These are phyloP conservation scores for Neoarthrinium moseri DNA, from an alignment of 2,329 filamentous ascomycete genomes.

Conservation along the genomic window DNA sequence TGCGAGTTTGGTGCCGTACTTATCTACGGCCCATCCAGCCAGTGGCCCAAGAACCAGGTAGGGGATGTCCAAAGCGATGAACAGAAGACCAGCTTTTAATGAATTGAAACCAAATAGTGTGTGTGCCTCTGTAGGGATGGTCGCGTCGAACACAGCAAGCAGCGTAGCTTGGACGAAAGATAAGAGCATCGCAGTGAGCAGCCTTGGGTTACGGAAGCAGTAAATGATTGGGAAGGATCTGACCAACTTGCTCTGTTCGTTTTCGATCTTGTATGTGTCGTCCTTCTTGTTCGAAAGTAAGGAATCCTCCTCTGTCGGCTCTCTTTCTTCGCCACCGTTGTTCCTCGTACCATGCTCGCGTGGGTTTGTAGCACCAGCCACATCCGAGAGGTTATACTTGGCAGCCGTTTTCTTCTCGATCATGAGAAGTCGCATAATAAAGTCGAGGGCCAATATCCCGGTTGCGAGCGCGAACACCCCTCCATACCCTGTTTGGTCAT, in stretches of 20 bases:
- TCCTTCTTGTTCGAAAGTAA: slow-evolving; percentile 35
- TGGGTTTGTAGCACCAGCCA: slow-evolving; percentile 20
- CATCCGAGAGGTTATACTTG: slow-evolving; percentile 32
- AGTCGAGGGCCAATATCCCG: slow-evolving; percentile 54
- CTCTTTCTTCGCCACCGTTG: slow-evolving; percentile 17
- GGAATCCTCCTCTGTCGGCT: slow-evolving; percentile 34
- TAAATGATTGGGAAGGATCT: slow-evolving; percentile 46
- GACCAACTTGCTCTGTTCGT: slow-evolving; percentile 36
- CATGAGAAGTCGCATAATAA: slow-evolving; percentile 57
- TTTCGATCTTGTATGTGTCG: slow-evolving; percentile 38
- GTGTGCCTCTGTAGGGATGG: slow-evolving; percentile 34
- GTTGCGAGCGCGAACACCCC: slow-evolving; percentile 59
- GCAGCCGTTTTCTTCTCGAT: slow-evolving; percentile 61
- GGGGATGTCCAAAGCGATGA: slow-evolving; percentile 34
- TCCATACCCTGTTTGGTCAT: slow-evolving; percentile 54
- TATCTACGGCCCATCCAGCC: slow-evolving; percentile 34
- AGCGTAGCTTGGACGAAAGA: slow-evolving; percentile 41
- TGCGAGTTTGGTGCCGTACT: slow-evolving; percentile 30
- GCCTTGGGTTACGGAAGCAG: slow-evolving; percentile 35
- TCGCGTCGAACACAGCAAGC: slow-evolving; percentile 36
- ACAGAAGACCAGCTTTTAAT: slow-evolving; percentile 33
- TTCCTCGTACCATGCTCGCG: slow-evolving; percentile 16
- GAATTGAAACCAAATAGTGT: slow-evolving; percentile 34
- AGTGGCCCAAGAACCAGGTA: slow-evolving; percentile 32
- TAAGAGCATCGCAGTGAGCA: slow-evolving; percentile 36